These are phyloP conservation scores for Umbelopsis sp. DNA, from an alignment of 371 early-diverging fungal species.

Conservation along the genomic window DNA sequence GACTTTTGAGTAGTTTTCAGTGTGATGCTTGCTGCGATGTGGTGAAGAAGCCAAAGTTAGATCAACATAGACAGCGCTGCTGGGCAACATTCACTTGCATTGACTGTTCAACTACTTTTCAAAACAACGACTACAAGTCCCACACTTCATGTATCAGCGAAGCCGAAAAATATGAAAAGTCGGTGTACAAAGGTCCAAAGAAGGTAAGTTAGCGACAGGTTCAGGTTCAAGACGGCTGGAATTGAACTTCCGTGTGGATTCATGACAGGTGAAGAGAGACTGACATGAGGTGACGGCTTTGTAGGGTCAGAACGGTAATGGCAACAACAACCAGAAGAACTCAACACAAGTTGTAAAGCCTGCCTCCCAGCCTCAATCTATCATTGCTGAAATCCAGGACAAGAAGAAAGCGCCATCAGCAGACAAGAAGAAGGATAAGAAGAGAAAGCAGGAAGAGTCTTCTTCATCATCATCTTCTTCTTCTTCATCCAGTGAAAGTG, in stretches of 20 bases:
- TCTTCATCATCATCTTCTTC: background rate
- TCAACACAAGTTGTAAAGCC: slow-evolving; percentile 17
- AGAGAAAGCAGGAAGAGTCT: slow-evolving; percentile 30
- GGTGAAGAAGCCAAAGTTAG: slow-evolving; percentile 90
- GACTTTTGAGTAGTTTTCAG: slow-evolving; percentile 55
- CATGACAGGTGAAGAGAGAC: no score
- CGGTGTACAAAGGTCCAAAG: slow-evolving; percentile 56
- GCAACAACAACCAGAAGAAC: background rate
- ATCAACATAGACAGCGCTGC: slow-evolving; percentile 83
- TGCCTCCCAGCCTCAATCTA: slow-evolving; percentile 20
- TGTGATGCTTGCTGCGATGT: slow-evolving; percentile 91
- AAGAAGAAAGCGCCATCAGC: slow-evolving; percentile 44
- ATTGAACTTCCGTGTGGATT: background rate
- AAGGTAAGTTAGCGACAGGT: slow-evolving; percentile 42
- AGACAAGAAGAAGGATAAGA: slow-evolving; percentile 34
- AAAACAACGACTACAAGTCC: slow-evolving; percentile 70
- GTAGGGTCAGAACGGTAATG: background rate
- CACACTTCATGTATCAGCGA: slow-evolving; percentile 92
- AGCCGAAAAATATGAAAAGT: slow-evolving; percentile 88
- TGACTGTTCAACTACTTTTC: slow-evolving; percentile 89
- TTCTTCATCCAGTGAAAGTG: slow-evolving; percentile 12
- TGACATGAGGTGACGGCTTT: background rate
- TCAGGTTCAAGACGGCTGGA: slow-evolving; percentile 22
- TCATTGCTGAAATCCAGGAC: slow-evolving; percentile 39
- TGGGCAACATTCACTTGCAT: slow-evolving; percentile 86